A percentile compares a stretch with the other conserved stretches of the same genome.
These are phyloP conservation scores for Aspergillus viridinutans DNA, from an alignment of 2,329 filamentous ascomycete genomes.

Conservation along the genomic window DNA sequence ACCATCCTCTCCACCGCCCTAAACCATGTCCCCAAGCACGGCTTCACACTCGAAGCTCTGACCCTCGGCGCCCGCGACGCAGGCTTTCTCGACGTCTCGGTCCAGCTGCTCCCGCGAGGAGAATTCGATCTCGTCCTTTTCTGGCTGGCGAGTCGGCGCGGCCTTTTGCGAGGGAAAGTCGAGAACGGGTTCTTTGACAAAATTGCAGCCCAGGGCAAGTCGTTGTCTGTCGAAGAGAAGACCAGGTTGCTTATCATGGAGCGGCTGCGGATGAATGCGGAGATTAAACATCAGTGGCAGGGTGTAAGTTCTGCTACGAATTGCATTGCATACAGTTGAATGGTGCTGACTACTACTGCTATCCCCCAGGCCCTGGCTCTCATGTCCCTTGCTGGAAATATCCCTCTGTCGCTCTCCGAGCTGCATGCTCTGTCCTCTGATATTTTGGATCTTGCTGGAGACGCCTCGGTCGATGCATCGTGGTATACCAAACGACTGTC, in stretches of 20 bases:
- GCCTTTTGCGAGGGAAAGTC: slow-evolving; percentile 32
- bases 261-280: slow-evolving; percentile 68
- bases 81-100: slow-evolving; percentile 81
- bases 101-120: slow-evolving; percentile 74
- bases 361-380: slow-evolving; percentile 69
- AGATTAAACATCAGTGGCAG: slow-evolving; percentile 75
- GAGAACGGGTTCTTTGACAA: slow-evolving; percentile 27
- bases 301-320: slow-evolving; percentile 56
- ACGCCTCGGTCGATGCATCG: slow-evolving; percentile 72
- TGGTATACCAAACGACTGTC: slow-evolving; percentile 78
- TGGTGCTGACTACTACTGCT: background rate
- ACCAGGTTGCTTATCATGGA: slow-evolving; percentile 71
- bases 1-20: slow-evolving; percentile 79
- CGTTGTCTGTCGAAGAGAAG: slow-evolving; percentile 55
- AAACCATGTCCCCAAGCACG: slow-evolving; percentile 70
- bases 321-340: background rate
- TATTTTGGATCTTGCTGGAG: slow-evolving; percentile 82
- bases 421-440: slow-evolving; percentile 82
- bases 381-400: slow-evolving; percentile 79
- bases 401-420: slow-evolving; percentile 72
- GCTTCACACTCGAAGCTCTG: slow-evolving; percentile 73
- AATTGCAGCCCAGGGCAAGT: slow-evolving; percentile 12
- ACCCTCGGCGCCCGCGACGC: slow-evolving; percentile 74
- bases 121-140: slow-evolving; percentile 70
- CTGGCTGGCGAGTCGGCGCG: slow-evolving; percentile 40